Evolutionary conservation across 768 basidiomycete genomes (phyloP).

Genomic region (Coprinellus micaceus): DNA sequence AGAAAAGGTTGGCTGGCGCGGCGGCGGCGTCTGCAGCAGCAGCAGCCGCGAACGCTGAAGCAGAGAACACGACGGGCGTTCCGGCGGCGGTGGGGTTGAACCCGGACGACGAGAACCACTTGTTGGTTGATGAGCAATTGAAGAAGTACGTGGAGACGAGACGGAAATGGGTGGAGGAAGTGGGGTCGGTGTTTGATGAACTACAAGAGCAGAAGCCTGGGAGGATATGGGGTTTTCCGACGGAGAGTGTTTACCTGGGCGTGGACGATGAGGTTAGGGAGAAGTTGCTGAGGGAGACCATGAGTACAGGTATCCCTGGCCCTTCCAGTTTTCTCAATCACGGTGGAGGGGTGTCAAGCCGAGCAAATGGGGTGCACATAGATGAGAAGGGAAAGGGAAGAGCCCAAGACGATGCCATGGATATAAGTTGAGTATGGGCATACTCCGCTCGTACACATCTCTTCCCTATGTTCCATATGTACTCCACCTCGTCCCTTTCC

Average conservation of each 20-base stretch:
- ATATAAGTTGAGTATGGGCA: no score
- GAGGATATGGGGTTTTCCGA: conserved; percentile 74
- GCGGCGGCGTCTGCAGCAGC: conserved; percentile 20
- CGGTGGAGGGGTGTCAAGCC: background rate
- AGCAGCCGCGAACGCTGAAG: conserved; percentile 21
- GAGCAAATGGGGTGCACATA: conserved; percentile 16
- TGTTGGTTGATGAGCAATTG: conserved; percentile 66
- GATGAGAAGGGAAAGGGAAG: conserved; percentile 48
- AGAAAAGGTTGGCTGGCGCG: conserved; percentile 36
- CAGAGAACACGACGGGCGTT: conserved; percentile 24
- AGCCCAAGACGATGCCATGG: conserved; percentile 57
- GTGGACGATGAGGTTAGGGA: conserved; percentile 60
- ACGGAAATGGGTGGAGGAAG: conserved; percentile 70
- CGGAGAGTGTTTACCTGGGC: conserved; percentile 70
- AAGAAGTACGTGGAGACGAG: conserved; percentile 72
- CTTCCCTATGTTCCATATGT: no score
- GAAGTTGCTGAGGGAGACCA: conserved; percentile 27
- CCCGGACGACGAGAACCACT: conserved; percentile 60
- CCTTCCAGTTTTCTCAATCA: background rate
- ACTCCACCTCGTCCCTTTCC: no score
- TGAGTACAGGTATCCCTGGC: conserved; percentile 12
- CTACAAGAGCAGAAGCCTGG: conserved; percentile 66
- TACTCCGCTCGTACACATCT: no score
- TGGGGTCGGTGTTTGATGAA: conserved; percentile 73
- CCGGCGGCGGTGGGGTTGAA: conserved; percentile 70